These are phyloP conservation scores for Trametes versicolor DNA, from an alignment of 1,284 basidiomycete species.

Conservation along the genomic window DNA sequence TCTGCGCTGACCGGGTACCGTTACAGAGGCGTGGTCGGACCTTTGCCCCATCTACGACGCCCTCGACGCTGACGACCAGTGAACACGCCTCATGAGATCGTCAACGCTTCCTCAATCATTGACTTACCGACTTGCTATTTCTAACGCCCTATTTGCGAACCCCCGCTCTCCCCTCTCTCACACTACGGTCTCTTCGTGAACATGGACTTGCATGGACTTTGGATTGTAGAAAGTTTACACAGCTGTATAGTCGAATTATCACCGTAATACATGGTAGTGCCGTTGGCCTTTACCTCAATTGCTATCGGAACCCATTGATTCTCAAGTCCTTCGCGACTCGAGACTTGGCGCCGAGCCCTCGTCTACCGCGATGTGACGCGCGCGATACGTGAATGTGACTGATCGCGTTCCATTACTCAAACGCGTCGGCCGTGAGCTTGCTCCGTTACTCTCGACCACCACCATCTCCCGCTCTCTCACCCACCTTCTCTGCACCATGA, in stretches of 20 bases:
- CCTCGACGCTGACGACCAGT: constrained; percentile 26
- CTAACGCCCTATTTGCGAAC: background rate
- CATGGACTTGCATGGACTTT: constrained; percentile 7
- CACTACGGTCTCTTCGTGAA: constrained; percentile 17
- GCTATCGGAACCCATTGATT: too few relatives aligned
- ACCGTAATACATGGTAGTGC: background rate
- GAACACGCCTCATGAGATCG: background rate
- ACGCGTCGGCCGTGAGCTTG: constrained; percentile 8
- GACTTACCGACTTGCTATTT: background rate
- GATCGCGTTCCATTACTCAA: constrained; percentile 23
- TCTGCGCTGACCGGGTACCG: background rate
- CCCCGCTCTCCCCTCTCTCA: background rate
- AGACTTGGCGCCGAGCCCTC: too few relatives aligned
- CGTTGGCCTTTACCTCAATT: background rate
- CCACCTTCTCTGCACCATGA: constrained; percentile 48
- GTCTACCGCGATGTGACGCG: constrained; percentile 13
- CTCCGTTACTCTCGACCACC: background rate
- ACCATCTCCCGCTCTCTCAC: background rate
- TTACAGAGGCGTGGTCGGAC: constrained; percentile 32
- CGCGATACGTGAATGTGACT: constrained; percentile 31
- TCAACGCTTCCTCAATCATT: background rate
- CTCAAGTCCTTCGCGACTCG: too few relatives aligned
- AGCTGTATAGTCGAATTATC: constrained; percentile 1
- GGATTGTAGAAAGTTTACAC: constrained; percentile 6
- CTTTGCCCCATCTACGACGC: constrained; percentile 37